Evolutionary conservation across 2,329 filamentous ascomycete species (phyloP).

Genomic region (Didymella pomorum): DNA sequence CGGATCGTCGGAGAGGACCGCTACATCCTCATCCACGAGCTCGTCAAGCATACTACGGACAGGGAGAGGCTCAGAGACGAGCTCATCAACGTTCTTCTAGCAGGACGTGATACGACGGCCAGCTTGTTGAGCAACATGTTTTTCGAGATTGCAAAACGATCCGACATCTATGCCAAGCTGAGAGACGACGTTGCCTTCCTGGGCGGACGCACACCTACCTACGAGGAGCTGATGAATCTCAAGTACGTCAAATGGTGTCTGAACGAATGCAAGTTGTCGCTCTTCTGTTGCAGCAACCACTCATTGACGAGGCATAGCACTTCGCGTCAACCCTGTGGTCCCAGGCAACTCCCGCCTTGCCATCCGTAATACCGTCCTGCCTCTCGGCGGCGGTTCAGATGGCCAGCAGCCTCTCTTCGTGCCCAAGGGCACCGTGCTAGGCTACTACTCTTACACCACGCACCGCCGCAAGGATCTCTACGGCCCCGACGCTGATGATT

Average conservation of each 20-base stretch:
- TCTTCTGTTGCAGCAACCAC: neutral
- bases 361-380: constrained; percentile 59
- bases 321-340: constrained; percentile 63
- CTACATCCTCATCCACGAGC: constrained; percentile 58
- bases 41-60: constrained; percentile 57
- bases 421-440: constrained; percentile 56
- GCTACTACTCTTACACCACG: constrained; percentile 55
- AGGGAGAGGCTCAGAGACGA: constrained; percentile 55
- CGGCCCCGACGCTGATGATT: constrained; percentile 59
- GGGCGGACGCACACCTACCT: constrained; percentile 56
- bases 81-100: constrained; percentile 56
- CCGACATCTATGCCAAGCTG: constrained; percentile 49
- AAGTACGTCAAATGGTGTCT: constrained; percentile 68
- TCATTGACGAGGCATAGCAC: constrained; percentile 42
- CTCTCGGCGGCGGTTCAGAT: constrained; percentile 59
- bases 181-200: constrained; percentile 49
- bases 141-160: constrained; percentile 51
- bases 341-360: constrained; percentile 62
- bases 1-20: constrained; percentile 42
- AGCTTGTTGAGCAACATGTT: constrained; percentile 52
- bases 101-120: constrained; percentile 53
- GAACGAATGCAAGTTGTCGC: constrained; percentile 62
- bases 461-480: constrained; percentile 60
- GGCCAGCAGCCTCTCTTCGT: constrained; percentile 60
- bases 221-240: constrained; percentile 65